These are phyloP conservation scores for Juncus effusus DNA, from an alignment of 176 grass and related monocot species.

Conservation along the genomic window DNA sequence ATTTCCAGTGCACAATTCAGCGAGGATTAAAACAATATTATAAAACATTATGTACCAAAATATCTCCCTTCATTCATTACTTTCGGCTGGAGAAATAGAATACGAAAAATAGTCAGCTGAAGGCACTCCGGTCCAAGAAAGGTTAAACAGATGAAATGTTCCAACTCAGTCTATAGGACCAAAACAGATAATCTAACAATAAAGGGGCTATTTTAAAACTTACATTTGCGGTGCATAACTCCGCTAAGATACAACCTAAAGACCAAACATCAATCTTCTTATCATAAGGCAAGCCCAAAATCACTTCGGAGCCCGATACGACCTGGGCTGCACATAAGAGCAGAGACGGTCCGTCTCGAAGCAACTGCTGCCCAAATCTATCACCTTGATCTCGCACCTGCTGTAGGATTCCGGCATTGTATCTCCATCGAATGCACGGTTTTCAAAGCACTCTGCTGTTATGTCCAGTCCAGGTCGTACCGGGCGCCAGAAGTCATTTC, in stretches of 20 bases:
- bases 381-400: constrained; percentile 96
- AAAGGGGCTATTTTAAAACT: constrained; percentile 17
- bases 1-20: too few relatives aligned
- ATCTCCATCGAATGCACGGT: constrained; percentile 83
- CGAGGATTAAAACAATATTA: too few relatives aligned
- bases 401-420: constrained; percentile 98
- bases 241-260: constrained; percentile 94
- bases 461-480: constrained; percentile 87
- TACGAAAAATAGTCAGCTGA: too few relatives aligned
- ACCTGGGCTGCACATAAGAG: constrained; percentile 88
- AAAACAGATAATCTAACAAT: too few relatives aligned
- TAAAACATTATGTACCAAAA: too few relatives aligned
- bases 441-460: background rate
- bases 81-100: too few relatives aligned
- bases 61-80: too few relatives aligned
- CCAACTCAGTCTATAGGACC: too few relatives aligned
- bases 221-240: constrained; percentile 99
- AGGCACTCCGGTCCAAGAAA: too few relatives aligned
- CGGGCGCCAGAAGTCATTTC: constrained; percentile 97
- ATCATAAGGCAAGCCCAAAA: constrained; percentile 86
- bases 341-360: constrained; percentile 98
- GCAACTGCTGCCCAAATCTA: constrained; percentile 98
- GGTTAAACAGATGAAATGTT: too few relatives aligned
- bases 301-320: constrained; percentile 96
- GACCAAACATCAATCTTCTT: constrained; percentile 99